Percentiles rank a stretch among this genome's conserved stretches.
Conservation (phyloP, 177 flowering plant genomes). For the Vitis hybrid region DNA sequence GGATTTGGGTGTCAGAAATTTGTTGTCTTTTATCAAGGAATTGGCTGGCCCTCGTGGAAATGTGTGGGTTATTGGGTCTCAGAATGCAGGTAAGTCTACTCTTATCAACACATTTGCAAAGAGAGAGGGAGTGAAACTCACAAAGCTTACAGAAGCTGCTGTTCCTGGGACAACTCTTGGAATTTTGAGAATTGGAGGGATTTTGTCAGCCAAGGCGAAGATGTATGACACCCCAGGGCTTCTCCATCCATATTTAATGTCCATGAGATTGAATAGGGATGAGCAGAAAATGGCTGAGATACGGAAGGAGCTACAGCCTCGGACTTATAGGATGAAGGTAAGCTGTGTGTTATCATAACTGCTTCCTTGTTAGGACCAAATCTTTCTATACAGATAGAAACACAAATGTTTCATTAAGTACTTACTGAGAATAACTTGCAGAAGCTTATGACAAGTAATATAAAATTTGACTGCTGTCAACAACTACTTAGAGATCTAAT, state of each 20-base stretch:
- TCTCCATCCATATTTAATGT: conserved; percentile 80
- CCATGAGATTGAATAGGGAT: conserved; percentile 79
- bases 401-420: background rate
- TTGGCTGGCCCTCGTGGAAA: conserved; percentile 95
- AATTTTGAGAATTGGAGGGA: conserved; percentile 82
- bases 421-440: background rate
- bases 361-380: background rate
- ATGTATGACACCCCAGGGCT: conserved; percentile 99
- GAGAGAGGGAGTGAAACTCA: conserved; percentile 65
- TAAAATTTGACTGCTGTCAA: background rate
- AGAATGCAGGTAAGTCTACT: conserved; percentile 95
- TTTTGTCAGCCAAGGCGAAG: conserved; percentile 89
- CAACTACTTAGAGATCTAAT: background rate
- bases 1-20: conserved; percentile 86
- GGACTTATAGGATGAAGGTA: conserved; percentile 86
- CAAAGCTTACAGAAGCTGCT: conserved; percentile 93
- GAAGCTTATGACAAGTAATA: background rate
- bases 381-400: background rate
- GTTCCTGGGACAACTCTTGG: conserved; percentile 98
- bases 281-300: conserved; percentile 95
- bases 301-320: conserved; percentile 85
- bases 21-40: conserved; percentile 72
- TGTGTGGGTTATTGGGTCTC: conserved; percentile 98
- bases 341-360: conserved; percentile 20
- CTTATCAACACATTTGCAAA: conserved; percentile 83